These are phyloP conservation scores for Tetradesmus lagerheimii DNA, from an alignment of 139 green algal species.

Conservation along the genomic window DNA sequence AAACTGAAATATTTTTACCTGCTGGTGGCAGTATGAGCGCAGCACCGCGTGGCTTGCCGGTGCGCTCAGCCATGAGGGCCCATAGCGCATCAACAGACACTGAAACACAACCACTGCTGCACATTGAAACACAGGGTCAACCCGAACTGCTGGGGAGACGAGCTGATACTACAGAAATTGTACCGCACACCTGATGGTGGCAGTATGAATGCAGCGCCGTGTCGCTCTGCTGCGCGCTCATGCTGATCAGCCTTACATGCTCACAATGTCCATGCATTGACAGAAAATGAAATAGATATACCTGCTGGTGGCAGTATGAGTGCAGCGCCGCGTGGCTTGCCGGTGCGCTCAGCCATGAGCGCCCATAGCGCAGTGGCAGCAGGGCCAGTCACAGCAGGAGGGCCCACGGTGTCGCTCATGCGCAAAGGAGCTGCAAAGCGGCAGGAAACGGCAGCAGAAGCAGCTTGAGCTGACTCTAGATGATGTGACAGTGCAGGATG, in stretches of 20 bases:
- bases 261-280: too few relatives aligned
- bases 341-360: conserved; percentile 19
- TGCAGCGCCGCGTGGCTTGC: not conserved
- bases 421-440: conserved; percentile 31
- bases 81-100: too few relatives aligned
- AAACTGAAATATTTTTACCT: conserved; percentile 13
- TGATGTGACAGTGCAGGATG: too few relatives aligned
- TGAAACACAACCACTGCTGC: not conserved
- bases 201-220: too few relatives aligned
- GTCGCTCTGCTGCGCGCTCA: too few relatives aligned
- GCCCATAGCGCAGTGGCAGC: conserved; percentile 28
- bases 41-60: not conserved
- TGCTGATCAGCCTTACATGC: too few relatives aligned
- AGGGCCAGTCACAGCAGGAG: not conserved
- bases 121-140: too few relatives aligned
- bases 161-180: too few relatives aligned
- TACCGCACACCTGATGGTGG: too few relatives aligned
- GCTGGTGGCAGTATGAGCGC: conserved; percentile 30
- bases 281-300: too few relatives aligned
- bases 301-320: conserved; percentile 37
- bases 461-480: not conserved
- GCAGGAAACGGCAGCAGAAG: not conserved
- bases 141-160: too few relatives aligned
- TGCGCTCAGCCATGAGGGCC: conserved; percentile 15
- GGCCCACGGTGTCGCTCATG: conserved; percentile 33